These are phyloP conservation scores for Keithomyces neogunnii DNA, from an alignment of 2,329 filamentous ascomycete species.

Conservation along the genomic window DNA sequence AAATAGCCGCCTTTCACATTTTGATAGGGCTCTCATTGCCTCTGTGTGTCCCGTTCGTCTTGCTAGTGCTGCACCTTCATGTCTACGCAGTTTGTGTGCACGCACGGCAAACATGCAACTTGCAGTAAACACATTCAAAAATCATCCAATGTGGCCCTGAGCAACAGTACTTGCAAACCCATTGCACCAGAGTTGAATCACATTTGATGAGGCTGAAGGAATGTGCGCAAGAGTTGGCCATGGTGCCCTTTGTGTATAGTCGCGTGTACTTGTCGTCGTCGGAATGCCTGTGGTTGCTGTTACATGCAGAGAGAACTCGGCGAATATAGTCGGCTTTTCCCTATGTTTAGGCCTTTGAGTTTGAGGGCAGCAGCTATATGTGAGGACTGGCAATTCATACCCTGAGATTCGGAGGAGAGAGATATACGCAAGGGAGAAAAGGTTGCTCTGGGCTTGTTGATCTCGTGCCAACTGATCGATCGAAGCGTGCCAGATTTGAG, in stretches of 20 bases:
- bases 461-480: background rate
- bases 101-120: constrained; percentile 53
- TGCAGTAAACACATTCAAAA: constrained; percentile 62
- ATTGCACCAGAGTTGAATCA: constrained; percentile 56
- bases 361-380: no score
- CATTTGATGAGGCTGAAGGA: constrained; percentile 59
- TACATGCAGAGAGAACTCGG: background rate
- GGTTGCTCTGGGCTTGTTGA: background rate
- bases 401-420: no score
- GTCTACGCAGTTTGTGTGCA: constrained; percentile 37
- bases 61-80: background rate
- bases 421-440: no score
- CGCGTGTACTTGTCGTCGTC: background rate
- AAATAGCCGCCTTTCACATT: background rate
- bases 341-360: no score
- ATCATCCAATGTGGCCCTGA: constrained; percentile 60
- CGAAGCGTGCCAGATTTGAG: background rate
- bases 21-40: background rate
- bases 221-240: constrained; percentile 51
- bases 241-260: constrained; percentile 15
- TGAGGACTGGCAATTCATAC: no score
- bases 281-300: background rate
- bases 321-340: background rate
- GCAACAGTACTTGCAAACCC: constrained; percentile 56
- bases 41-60: background rate